These are phyloP conservation scores for Naganishia onofrii DNA, from an alignment of 768 basidiomycete species.

Conservation along the genomic window DNA sequence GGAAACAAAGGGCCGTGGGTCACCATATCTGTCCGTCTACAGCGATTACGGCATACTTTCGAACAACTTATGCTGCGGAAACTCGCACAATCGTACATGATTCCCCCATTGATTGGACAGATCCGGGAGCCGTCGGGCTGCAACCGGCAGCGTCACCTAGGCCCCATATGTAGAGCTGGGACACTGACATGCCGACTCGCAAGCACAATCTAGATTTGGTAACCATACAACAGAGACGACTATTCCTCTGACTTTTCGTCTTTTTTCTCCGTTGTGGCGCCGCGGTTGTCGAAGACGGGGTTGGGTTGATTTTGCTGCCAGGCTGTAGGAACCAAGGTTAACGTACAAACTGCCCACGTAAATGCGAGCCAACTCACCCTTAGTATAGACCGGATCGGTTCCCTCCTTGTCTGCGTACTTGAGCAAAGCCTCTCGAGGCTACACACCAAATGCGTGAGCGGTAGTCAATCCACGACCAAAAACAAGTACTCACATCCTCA, in stretches of 20 bases:
- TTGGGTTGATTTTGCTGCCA: slow-evolving; percentile 83
- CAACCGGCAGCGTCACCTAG: too few species aligned
- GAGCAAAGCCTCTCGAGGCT: slow-evolving; percentile 96
- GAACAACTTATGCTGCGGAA: too few species aligned
- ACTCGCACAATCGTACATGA: too few species aligned
- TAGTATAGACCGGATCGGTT: slow-evolving; percentile 76
- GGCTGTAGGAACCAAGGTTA: slow-evolving; percentile 56
- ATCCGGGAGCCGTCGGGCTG: too few species aligned
- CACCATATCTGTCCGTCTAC: too few species aligned
- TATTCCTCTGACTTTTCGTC: slow-evolving; percentile 60
- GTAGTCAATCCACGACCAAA: not conserved
- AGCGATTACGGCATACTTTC: too few species aligned
- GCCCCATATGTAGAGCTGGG: too few species aligned
- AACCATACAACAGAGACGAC: not conserved
- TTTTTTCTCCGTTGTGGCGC: slow-evolving; percentile 60
- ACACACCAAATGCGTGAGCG: slow-evolving; percentile 33
- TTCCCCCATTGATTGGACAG: too few species aligned
- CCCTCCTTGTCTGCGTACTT: slow-evolving; percentile 79
- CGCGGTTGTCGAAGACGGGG: slow-evolving; percentile 63
- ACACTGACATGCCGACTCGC: too few species aligned
- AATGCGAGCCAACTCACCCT: slow-evolving; percentile 58
- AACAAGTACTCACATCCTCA: slow-evolving; percentile 78
- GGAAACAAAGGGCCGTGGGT: too few species aligned
- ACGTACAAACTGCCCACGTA: slow-evolving; percentile 30
- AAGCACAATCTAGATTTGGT: too few species aligned